Evolutionary conservation across 805 yeast species (phyloP), one percentile per base, ranked within the genome.

Genomic region (Groenewaldozyma salmanticensis): DNA sequence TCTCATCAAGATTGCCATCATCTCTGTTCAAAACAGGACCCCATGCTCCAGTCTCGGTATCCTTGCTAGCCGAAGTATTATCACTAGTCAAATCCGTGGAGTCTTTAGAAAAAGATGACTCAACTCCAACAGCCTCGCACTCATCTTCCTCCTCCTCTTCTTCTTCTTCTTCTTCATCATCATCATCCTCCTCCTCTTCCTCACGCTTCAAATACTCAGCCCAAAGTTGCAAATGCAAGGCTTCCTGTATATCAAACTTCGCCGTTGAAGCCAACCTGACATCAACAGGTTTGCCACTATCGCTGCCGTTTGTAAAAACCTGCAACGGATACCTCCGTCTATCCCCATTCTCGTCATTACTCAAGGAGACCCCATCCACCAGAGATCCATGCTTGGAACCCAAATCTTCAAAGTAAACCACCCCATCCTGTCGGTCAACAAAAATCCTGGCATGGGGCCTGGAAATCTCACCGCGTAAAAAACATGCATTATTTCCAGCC

Each of bases 301-400:
- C 19, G 17, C 31, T 22, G 31, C 29, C 17, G 13, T n/a, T 20
- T 7, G 36, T 19, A 18, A 15, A 19, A 15, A 33, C 27, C 13
- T 17, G 36, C 4, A 33, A 18, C n/a, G 11, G 27, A 19, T 33
- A 22, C 11, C 36, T 27, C 5, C 21, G 13, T 11, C 13, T 16
- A 3, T 19, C 15, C 19, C n/a, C 17, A 16, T 35, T 21, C 31
- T 24, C 21, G 31, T 3, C 16, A 4, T n/a, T 9, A 13, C 22
- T 19, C 18, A 17, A 15, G 34, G 27, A 27, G 18, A 13, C 17
- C 24, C 40, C 40, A 29, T 17, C 9, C 24, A 27, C 17, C 27
- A 19, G n/a, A 16, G 40, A 37, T 9, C 40, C 40, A 37, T 37
- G 40, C 27, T 29, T 27, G 17, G 40, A 37, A 17, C 17, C 22